phyloP scores from a whole-genome alignment of 768 basidiomycete genomes.

The Amanita muscaria region DNA sequence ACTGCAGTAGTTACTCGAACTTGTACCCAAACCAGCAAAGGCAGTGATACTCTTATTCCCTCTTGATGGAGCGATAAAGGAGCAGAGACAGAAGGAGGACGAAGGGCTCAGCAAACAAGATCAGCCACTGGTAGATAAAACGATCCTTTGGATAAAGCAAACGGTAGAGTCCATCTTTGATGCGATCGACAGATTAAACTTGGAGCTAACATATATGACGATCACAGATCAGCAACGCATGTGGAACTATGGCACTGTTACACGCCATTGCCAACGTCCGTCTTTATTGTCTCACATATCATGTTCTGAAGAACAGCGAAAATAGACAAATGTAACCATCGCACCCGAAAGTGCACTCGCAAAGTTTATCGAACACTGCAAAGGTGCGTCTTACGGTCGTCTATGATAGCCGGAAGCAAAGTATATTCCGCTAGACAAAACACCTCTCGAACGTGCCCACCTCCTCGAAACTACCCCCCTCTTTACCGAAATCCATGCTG shows the following conservation, averaged over 20 bases:
- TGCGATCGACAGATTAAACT: no score
- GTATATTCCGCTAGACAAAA: conserved; percentile 42
- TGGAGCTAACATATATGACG: no score
- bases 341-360: conserved; percentile 50
- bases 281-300: not conserved
- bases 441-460: conserved; percentile 65
- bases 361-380: conserved; percentile 56
- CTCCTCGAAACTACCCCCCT: conserved; percentile 68
- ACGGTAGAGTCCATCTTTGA: no score
- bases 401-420: no score
- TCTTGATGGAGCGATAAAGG: conserved; percentile 37
- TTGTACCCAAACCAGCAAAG: conserved; percentile 68
- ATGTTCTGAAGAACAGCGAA: not conserved
- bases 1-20: conserved; percentile 53
- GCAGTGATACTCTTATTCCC: conserved; percentile 88
- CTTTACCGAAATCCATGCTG: conserved; percentile 70
- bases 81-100: conserved; percentile 52
- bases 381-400: no score
- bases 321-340: conserved; percentile 49
- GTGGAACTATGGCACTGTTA: conserved; percentile 81
- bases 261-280: conserved; percentile 78
- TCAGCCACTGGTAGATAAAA: conserved; percentile 43
- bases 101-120: conserved; percentile 37
- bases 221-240: conserved; percentile 73
- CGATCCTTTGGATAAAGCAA: conserved; percentile 84